Evolutionary conservation across 2,329 filamentous ascomycete species (phyloP).

Genomic region (Fusarium liriodendri): DNA sequence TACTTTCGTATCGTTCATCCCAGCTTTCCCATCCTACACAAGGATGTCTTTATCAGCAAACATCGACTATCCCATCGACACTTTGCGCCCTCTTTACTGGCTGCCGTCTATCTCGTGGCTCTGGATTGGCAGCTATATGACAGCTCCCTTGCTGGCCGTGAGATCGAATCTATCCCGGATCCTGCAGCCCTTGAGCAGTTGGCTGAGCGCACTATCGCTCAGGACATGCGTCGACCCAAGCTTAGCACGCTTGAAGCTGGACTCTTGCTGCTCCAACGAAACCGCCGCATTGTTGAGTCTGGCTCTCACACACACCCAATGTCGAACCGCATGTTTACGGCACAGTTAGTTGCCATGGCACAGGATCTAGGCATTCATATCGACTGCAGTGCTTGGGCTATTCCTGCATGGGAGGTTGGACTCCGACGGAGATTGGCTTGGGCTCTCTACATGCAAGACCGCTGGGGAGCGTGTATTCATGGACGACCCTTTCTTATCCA

Average conservation of each 20-base stretch:
- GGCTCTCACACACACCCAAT: conserved; percentile 35
- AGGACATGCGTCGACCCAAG: conserved; percentile 63
- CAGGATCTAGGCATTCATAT: conserved; percentile 70
- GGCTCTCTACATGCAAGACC: conserved; percentile 75
- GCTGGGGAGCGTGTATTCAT: conserved; percentile 68
- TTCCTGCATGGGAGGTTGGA: conserved; percentile 72
- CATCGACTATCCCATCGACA: conserved; percentile 67
- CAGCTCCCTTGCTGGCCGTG: conserved; percentile 56
- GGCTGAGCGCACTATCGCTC: conserved; percentile 57
- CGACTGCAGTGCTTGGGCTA: conserved; percentile 71
- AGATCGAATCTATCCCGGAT: conserved; percentile 45
- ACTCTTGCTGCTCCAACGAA: conserved; percentile 63
- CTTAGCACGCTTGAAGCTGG: conserved; percentile 67
- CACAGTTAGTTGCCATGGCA: conserved; percentile 66
- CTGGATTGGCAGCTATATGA: conserved; percentile 72
- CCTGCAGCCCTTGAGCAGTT: conserved; percentile 50
- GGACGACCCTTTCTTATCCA: conserved; percentile 67
- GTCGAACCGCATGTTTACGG: conserved; percentile 59
- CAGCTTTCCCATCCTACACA: conserved; percentile 68
- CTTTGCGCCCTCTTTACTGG: conserved; percentile 68
- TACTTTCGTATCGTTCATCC: conserved; percentile 74
- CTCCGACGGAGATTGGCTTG: conserved; percentile 71
- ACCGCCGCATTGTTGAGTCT: conserved; percentile 52
- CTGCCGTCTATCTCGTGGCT: conserved; percentile 71
- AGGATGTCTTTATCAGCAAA: conserved; percentile 71